Evolutionary conservation across 352 stramenopile species (phyloP).

Genomic region (Globisporangium acanthophoron): DNA sequence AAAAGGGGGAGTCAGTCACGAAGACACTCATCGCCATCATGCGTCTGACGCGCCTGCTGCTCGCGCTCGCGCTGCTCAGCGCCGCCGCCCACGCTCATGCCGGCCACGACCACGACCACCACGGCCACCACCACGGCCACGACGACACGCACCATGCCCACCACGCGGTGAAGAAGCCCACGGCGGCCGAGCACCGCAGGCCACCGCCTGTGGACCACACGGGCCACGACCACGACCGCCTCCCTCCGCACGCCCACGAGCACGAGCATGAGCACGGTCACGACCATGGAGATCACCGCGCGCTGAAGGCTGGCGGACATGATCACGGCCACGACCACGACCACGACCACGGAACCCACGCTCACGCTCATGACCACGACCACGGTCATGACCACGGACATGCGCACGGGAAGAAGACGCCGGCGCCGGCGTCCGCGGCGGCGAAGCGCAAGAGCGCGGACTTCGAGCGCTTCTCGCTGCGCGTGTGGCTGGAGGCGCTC

Average conservation of each 20-base stretch:
- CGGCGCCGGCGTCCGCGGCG: conserved; percentile 6
- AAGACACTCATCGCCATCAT: no score
- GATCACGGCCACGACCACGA: conserved; percentile 11
- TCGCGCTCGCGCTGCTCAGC: neutral
- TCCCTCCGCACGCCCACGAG: neutral
- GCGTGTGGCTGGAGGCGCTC: conserved; percentile 57
- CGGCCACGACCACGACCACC: conserved; percentile 21
- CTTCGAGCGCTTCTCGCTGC: conserved; percentile 33
- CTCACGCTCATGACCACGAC: conserved; percentile 10
- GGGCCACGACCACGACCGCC: conserved; percentile 12
- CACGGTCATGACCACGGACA: conserved; percentile 14
- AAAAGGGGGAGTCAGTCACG: no score
- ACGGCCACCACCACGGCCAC: conserved; percentile 15
- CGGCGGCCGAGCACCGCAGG: neutral
- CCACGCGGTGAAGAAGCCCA: conserved; percentile 3
- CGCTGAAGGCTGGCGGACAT: conserved; percentile 1
- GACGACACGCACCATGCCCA: conserved; percentile 7
- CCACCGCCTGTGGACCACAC: conserved; percentile 2
- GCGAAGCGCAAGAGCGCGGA: conserved; percentile 2
- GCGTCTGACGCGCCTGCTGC: conserved; percentile 4
- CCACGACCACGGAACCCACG: conserved; percentile 1
- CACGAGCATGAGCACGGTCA: conserved; percentile 21
- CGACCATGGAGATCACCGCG: conserved; percentile 10
- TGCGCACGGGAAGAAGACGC: neutral
- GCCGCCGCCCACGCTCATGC: conserved; percentile 2